Base-by-base conservation (phyloP, 2,329 filamentous ascomycete species). In the Lojkania enalia region DNA sequence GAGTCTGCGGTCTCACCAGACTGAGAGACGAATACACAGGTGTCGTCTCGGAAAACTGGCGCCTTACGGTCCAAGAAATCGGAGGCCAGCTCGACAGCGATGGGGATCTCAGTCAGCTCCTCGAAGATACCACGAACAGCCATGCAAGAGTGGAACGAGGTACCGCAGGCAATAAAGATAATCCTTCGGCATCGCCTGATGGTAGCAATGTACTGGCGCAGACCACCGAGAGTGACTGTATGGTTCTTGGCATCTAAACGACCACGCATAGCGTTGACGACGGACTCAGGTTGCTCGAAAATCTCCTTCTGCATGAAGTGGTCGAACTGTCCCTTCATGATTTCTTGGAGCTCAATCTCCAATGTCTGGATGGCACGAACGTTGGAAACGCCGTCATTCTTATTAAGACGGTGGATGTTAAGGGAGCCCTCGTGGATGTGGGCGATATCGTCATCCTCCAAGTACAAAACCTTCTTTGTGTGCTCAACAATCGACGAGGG, bases 231-330 rank as follows among this genome's bases (percentile, higher is more conserved):
- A 7, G 92, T 97, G 62, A 99, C 91, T 46, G 84, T 88, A 82
- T 95, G 95, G 80, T 96, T 95, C 63, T 84, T 86, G 49, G 87
- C 80, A 73, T 99, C 94, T 63, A 99, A 80, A 77, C 94, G 94
- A 76, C 94, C 94, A 84, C 94, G 90, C 94, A 99, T 99, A 58
- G 94, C 96, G 83, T 99, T 99, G 78, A 99, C 86, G 51, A 99
- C 90, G 12, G 94, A 99, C 77, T 99, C 94, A 67, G 94, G 94
- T 80, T 99, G 94, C 81, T 99, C 94, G 73, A 99, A 99, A 67
- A 99, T 99, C 74, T 99, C 94, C 84, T 99, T 99, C 74, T 99
- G 94, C 94, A 99, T 99, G 81, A 96, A 99, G 79, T 99, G 94
- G 74, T 99, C 94, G 75, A 97, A 99, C 72, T 94, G 95, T 74